Evolutionary conservation across 1,284 basidiomycete species (phyloP), one percentile per base, ranked within the genome.

Genomic region (Microbotryum scabiosae): DNA sequence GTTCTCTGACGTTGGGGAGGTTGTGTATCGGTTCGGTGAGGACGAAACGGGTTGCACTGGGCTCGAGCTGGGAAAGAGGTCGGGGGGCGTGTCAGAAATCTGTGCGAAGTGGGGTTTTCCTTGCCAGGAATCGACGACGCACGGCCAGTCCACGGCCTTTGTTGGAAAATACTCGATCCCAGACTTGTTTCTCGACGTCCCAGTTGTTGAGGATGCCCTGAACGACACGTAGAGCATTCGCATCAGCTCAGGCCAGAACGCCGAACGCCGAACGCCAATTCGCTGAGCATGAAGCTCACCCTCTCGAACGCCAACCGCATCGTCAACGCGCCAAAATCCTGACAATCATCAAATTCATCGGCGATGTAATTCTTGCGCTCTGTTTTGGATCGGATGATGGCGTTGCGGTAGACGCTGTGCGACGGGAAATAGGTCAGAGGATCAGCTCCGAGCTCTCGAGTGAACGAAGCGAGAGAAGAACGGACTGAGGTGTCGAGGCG

Each of bases 1-100:
- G 83, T 48, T 90, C 86, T 76, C 92, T 87, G 21, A 94, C 83
- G 73, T 90, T 90, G 21, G 89, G 88, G 12, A 94, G 78, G 74
- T 94, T 90, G 80, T 93, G 88, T 73, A 90, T 90, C 4, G 92
- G 89, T 76, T 97, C 93, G 3, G 93, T 96, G 55, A 97, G 82
- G 54, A 97, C 78, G 45, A 94, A 77, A 3, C 85, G 84, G 0
- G 85, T 82, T 53, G 84, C 81, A 1, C 82, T 77, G 0, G 88
- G 84, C 69, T 89, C 82, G 60, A 89, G 77, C 88, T 91, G 26
- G 53, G 23, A 70, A 69, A 6, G 51, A 57, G 25, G 30, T 21
- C 8, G 46, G 41, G 23, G 30, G 48, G 23, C 26, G 14, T 44
- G 25, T 16, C 23, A 20, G 46, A 10, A 30, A 9, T 30, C 30